Evolutionary conservation across 2,329 filamentous ascomycete species (phyloP).

Genomic region (Penicillium italicum): DNA sequence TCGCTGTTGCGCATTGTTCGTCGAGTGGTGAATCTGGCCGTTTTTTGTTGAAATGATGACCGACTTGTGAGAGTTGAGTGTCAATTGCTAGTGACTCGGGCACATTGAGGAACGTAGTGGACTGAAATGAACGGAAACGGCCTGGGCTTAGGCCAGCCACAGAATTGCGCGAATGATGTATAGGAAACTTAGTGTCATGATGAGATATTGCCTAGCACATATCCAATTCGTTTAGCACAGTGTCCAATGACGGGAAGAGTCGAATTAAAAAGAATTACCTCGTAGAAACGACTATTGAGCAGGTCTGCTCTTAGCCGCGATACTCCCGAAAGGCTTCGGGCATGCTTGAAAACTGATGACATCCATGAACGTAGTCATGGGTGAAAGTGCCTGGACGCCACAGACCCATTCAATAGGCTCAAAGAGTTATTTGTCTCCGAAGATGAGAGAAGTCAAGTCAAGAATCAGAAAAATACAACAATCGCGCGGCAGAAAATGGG

Average conservation of each 20-base stretch:
- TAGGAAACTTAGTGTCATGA: background rate
- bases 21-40: background rate
- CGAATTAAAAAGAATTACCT: conserved; percentile 11
- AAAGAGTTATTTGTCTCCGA: background rate
- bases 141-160: background rate
- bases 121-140: conserved; percentile 3
- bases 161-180: background rate
- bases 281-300: conserved; percentile 23
- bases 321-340: conserved; percentile 36
- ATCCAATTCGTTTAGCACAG: background rate
- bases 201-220: background rate
- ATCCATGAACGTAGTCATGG: conserved; percentile 40
- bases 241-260: background rate
- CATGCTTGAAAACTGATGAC: conserved; percentile 42
- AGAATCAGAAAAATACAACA: conserved; percentile 7
- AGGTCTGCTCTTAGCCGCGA: conserved; percentile 36
- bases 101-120: background rate
- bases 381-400: conserved; percentile 17
- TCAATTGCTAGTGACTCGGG: background rate
- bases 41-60: background rate
- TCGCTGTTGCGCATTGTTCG: background rate
- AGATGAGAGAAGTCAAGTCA: conserved; percentile 1
- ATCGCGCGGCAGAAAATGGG: conserved; percentile 26
- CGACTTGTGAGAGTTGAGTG: background rate
- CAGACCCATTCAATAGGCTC: conserved; percentile 10